Base-by-base conservation (phyloP, 495 filamentous ascomycete species). In the Thermothielavioides terrestris region DNA sequence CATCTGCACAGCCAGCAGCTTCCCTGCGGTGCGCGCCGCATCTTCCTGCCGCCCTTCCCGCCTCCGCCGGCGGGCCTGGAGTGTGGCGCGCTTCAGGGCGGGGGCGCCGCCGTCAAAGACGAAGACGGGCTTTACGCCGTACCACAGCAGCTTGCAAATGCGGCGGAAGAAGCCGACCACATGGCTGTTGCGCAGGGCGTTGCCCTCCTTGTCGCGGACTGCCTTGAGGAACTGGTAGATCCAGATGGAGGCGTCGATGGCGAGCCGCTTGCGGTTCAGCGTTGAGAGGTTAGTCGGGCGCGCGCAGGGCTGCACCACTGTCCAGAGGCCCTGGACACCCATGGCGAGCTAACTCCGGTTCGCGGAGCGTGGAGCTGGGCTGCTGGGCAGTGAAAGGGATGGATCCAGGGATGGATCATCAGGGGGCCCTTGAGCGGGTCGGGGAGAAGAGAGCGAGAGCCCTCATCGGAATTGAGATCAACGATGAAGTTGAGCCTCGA, bases 181-280 rank as follows among this genome's bases (percentile, higher is more conserved):
- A 57, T 98, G 92, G 15, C 84, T 87, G 67, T 95, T 98, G 46
- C 89, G 87, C 23, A 98, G 78, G 1, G 92, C 94, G 61, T 98
- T 95, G 32, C 92, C 92, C 69, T 98, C 92, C 60, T 95, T 94
- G 68, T 98, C 92, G 58, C 92, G 89, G 2, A 98, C 94, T 15
- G 92, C 92, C 70, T 98, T 98, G 53, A 98, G 78, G 62, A 98
- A 98, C 64, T 98, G 92, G 71, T 98, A 98, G 50, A 98, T 96
- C 92, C 92, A 98, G 60, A 97, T 98, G 3, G 89, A 95, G 44
- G 94, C 92, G 68, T 98, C 92, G 65, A 98, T 87, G 25, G 92
- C 92, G 50, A 98, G 81, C 20, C 92, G 88, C 64, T 94, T 95
- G 52, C 83, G 84, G 65, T 95, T 95, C 43, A 98, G 83, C 1